These are phyloP conservation scores for Cladophialophora psammophila DNA, from an alignment of 2,329 filamentous ascomycete genomes.

Conservation along the genomic window DNA sequence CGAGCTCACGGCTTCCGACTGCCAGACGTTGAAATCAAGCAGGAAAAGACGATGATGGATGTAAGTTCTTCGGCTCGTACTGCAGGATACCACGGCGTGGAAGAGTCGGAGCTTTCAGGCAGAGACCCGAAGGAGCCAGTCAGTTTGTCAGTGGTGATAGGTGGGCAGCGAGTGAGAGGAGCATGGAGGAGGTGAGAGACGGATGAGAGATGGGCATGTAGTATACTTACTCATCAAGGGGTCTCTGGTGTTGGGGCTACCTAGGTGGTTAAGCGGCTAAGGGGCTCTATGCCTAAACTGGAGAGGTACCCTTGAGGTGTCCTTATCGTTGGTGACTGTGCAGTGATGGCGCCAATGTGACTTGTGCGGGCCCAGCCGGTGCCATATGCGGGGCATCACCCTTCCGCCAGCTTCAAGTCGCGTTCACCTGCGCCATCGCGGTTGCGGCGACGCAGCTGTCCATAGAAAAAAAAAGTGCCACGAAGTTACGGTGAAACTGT, in stretches of 20 bases:
- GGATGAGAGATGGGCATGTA: neutral
- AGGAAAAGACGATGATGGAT: too few species aligned
- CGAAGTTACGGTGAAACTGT: slow-evolving; percentile 24
- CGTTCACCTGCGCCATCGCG: slow-evolving; percentile 5
- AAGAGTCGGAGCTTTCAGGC: neutral
- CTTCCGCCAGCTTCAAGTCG: neutral
- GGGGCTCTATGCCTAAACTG: neutral
- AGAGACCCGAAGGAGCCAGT: neutral
- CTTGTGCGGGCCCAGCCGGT: neutral
- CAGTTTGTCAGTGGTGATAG: neutral
- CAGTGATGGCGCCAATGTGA: too few species aligned
- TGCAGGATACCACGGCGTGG: too few species aligned
- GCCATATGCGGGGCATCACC: slow-evolving; percentile 1
- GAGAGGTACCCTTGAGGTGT: neutral
- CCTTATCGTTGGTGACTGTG: neutral
- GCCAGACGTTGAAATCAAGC: too few species aligned
- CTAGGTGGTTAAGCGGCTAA: neutral
- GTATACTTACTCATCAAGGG: neutral
- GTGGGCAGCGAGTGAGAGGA: neutral
- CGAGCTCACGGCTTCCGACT: too few species aligned
- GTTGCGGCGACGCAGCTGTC: neutral
- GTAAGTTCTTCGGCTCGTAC: too few species aligned
- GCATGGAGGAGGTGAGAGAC: neutral
- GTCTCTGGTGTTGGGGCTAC: neutral
- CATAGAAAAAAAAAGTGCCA: slow-evolving; percentile 6